Percentiles rank a stretch among this genome's conserved stretches.
phyloP scores from a whole-genome alignment of 257 asterid species.

The Solanum piurae region DNA sequence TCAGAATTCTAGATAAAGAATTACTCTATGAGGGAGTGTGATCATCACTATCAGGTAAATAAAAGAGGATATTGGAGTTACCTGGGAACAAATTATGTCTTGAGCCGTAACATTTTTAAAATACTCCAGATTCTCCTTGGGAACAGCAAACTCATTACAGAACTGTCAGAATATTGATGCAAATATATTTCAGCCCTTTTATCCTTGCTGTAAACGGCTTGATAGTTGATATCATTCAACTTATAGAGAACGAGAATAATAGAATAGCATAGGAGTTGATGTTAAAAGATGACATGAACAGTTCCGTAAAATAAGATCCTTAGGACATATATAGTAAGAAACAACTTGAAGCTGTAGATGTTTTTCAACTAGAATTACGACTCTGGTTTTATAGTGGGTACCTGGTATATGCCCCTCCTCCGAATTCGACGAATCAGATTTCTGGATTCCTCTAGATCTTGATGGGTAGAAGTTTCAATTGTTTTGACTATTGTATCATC shows the following conservation, averaged over 20 bases:
- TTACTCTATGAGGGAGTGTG: conserved; percentile 11
- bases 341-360: neutral
- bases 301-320: neutral
- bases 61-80: neutral
- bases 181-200: conserved; percentile 2
- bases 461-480: conserved; percentile 56
- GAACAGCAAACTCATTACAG: conserved; percentile 88
- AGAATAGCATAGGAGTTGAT: neutral
- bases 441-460: conserved; percentile 73
- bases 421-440: conserved; percentile 71
- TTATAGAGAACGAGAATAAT: neutral
- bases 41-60: neutral
- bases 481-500: conserved; percentile 76
- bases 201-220: neutral
- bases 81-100: conserved; percentile 92
- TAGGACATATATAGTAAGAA: neutral
- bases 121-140: conserved; percentile 55
- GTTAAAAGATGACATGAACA: neutral
- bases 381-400: neutral
- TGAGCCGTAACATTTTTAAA: conserved; percentile 61
- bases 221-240: neutral
- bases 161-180: conserved; percentile 30
- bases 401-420: conserved; percentile 86
- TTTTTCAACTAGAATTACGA: neutral
- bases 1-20: conserved; percentile 40